phyloP scores from a whole-genome alignment of 2,329 filamentous ascomycete species.

The Chalaropsis ovoidea region DNA sequence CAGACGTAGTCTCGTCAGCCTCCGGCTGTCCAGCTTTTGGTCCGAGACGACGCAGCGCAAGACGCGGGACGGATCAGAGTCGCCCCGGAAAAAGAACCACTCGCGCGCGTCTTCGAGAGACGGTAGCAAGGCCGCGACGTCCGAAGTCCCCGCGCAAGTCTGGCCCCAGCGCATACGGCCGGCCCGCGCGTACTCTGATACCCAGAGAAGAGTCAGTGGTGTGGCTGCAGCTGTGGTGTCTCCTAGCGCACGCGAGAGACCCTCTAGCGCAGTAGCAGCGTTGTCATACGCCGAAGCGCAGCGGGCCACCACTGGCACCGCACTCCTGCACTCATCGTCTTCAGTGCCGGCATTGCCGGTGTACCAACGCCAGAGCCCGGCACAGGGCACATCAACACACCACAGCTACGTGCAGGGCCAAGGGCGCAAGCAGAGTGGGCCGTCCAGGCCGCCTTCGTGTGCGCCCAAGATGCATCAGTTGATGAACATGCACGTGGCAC shows the following conservation, averaged over 20 bases:
- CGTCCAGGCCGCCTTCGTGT: conserved; percentile 5
- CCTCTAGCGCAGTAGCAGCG: background rate
- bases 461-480: conserved; percentile 26
- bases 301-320: background rate
- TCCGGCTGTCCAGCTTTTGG: conserved; percentile 23
- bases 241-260: background rate
- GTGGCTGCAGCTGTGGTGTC: background rate
- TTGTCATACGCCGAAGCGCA: conserved; percentile 23
- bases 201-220: background rate
- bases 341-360: conserved; percentile 14
- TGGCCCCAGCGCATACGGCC: conserved; percentile 14
- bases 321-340: background rate
- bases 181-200: conserved; percentile 28
- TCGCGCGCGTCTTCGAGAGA: conserved; percentile 17
- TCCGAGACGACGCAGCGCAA: conserved; percentile 26
- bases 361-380: conserved; percentile 25
- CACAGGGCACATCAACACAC: conserved; percentile 26
- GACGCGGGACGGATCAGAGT: conserved; percentile 19
- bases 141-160: background rate
- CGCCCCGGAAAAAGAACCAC: conserved; percentile 19
- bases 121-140: background rate
- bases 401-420: conserved; percentile 25
- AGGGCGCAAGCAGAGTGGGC: conserved; percentile 1
- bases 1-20: conserved; percentile 32
- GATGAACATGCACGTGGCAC: conserved; percentile 26